Evolutionary conservation across 768 basidiomycete genomes (phyloP), one percentile per base, ranked within the genome.

Genomic region (Coprinellus aureogranulatus): DNA sequence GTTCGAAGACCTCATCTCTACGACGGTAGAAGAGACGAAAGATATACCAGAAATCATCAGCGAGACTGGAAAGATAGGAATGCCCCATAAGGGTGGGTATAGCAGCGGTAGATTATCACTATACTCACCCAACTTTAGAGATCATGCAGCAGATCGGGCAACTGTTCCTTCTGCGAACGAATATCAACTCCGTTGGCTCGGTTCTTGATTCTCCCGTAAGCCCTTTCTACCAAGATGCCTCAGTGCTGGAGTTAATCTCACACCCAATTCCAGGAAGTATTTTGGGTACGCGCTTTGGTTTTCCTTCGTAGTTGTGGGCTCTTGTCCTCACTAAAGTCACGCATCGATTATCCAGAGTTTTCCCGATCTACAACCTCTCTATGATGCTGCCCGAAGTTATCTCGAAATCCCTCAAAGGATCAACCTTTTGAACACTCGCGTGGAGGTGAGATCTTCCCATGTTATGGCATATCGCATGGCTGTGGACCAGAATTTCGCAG

Each of bases 101-200:
- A 41, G 56, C 61, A 34, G n/a, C n/a, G n/a, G n/a, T n/a, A n/a
- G 34, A 34, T 34, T 34, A 34, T 34, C 34, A 51, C 20, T 45
- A 28, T n/a, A n/a, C n/a, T n/a, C n/a, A n/a, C n/a, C 53, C 22
- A 47, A 48, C 27, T 54, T 14, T 61, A 85, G 95, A 97, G 70
- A 98, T 98, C 67, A 96, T 98, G 95, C 90, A 91, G 68, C 92
- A 97, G 72, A 98, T 96, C 61, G 95, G 95, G 44, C 90, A 94
- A 64, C 77, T 98, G 41, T 98, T 98, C 74, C 86, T 98, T 39
- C 77, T 97, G 63, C 81, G 95, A 61, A 93, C 95, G 54, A 95
- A 94, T 68, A 95, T 97, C 64, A 94, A 94, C 64, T 89, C 93
- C 45, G 94, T 97, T 53, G 95, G 95, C 47, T 95, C 94, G 30